Evolutionary conservation across 106 monocot genomes (phyloP), one percentile per base, ranked within the genome.

Genomic region (Allium sativum): DNA sequence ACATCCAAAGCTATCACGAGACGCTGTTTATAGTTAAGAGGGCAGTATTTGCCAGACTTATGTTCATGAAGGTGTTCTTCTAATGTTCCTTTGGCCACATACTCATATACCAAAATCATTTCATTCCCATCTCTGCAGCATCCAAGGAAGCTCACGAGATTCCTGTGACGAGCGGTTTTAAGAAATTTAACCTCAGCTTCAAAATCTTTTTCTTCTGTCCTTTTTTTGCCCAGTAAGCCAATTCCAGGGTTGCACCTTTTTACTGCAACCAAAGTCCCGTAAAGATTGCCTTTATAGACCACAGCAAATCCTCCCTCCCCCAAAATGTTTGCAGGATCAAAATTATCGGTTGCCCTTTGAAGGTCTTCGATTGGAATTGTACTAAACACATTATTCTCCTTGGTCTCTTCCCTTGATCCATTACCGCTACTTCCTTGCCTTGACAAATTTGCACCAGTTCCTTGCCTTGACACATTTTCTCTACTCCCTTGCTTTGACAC

Each of bases 221-320:
- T 31, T 58, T 84, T 90, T 71, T 74, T 83, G 17, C 95, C 81
- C 74, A 84, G 66, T 31, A 31, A 31, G 31, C 31, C 5, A 16
- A 75, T 44, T 58, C 68, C 67, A 56, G 61, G 70, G 21, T 79
- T 74, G 53, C 73, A 82, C 67, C 95, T 81, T 69, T 95, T 95
- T 21, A 95, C 90, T 7, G 95, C 95, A 5, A 95, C 66, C 18
- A 62, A 8, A 0, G 74, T 82, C 15, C 90, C 95, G 73, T 90
- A 79, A n/a, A 70, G 75, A 18, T 68, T 64, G 7, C 90, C 95
- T 69, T 74, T 84, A 66, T 84, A 95, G 17, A 95, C 95, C 17
- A 90, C 73, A 4, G 90, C 95, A 60, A 95, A 95, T 10, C 95
- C 95, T 45, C 95, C 95, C 44, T 76, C 74, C 10, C 95, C 95